Evolutionary conservation across 2,329 filamentous ascomycete species (phyloP), one percentile per base, ranked within the genome.

Genomic region (Xylariaceae sp.): DNA sequence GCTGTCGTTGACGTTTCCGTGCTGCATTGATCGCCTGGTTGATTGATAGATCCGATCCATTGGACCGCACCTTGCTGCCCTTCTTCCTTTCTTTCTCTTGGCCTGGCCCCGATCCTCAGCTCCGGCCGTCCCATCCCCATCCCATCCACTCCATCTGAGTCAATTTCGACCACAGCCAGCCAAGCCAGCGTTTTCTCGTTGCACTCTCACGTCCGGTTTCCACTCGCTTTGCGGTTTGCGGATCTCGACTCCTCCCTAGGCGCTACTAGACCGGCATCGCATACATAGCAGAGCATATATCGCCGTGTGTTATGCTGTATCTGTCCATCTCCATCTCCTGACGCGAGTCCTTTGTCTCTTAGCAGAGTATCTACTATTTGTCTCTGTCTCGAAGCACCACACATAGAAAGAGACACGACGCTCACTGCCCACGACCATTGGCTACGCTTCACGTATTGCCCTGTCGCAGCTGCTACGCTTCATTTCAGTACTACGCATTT

Each of bases 21-120:
- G 52, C 58, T 60, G 55, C 55, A 62, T 64, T 58, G 49, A 59
- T 58, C 45, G 57, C 53, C 23, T 30, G 23, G 23, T 58, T 60
- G 62, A 55, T 49, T 59, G 57, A 56, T 52, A 58, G 30, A 34
- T 35, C 18, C 23, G 23, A 30, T 30, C 23, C 23, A 30, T 30
- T 30, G 23, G 23, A 51, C 49, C 15, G n/a, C 60, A 58, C 51
- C 13, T 50, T 55, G 55, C 51, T 50, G 57, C 56, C 30, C 35
- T 57, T 57, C 53, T 51, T 50, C 48, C 51, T 58, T n/a, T 45
- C 13, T 23, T 6, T 51, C n/a, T 3, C 34, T 37, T 51, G 49
- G 52, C 52, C 35, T 55, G 50, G 51, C 39, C 34, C 45, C 30
- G 17, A 17, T 30, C 51, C 50, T 50, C 45, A 57, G 55, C 53